Evolutionary conservation across 768 basidiomycete genomes (phyloP).

Genomic region (Paxillus involutus): DNA sequence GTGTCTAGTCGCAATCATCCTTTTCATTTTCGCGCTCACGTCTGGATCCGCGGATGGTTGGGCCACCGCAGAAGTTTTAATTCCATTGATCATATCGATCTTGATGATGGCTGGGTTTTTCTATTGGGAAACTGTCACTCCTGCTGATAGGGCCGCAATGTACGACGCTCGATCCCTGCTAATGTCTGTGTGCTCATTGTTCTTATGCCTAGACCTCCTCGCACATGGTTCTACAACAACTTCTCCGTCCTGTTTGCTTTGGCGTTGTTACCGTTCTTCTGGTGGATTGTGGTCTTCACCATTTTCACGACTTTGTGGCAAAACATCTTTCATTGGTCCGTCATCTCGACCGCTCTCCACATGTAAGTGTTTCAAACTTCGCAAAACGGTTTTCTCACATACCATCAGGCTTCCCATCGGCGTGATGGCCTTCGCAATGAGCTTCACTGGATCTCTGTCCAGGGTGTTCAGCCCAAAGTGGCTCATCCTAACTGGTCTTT

Average conservation of each 20-base stretch:
- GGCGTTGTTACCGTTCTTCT: constrained; percentile 40
- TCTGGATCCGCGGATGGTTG: constrained; percentile 47
- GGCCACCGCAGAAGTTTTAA: constrained; percentile 43
- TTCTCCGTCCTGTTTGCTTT: constrained; percentile 39
- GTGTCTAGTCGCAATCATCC: constrained; percentile 27
- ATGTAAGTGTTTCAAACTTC: constrained; percentile 27
- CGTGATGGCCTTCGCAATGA: constrained; percentile 34
- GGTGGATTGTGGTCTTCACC: constrained; percentile 38
- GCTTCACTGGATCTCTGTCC: constrained; percentile 40
- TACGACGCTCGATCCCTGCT: constrained; percentile 19
- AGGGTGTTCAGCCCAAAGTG: constrained; percentile 41
- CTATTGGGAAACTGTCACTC: constrained; percentile 46
- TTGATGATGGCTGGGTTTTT: constrained; percentile 44
- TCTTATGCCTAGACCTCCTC: constrained; percentile 35
- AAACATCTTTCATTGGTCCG: constrained; percentile 41
- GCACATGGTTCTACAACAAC: constrained; percentile 42
- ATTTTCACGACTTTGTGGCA: constrained; percentile 42
- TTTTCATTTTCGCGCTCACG: constrained; percentile 38
- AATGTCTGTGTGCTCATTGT: not conserved
- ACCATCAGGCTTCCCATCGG: constrained; percentile 41
- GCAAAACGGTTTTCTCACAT: constrained; percentile 1
- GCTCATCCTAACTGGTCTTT: constrained; percentile 43
- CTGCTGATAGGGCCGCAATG: constrained; percentile 42
- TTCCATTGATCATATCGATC: constrained; percentile 46
- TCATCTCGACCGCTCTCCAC: constrained; percentile 38